Percentiles rank a stretch among this genome's conserved stretches.
Conservation (phyloP, 2,329 filamentous ascomycete species). For the Emericellopsis atlantica region DNA sequence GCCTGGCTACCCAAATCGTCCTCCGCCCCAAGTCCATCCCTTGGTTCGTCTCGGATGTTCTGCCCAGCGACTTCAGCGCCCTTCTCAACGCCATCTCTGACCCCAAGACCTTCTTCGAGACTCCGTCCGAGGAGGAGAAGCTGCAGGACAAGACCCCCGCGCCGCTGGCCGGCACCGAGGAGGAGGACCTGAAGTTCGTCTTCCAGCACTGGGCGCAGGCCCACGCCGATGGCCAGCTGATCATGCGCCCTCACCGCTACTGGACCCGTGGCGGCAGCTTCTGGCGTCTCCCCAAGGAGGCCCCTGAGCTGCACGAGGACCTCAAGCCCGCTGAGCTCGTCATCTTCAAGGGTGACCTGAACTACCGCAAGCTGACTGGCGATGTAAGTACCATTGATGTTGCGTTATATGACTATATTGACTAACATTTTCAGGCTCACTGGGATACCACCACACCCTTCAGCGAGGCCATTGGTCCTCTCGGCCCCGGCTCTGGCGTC, state of each 20-base stretch:
- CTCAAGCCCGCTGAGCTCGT: slow-evolving; percentile 75
- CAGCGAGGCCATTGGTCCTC: slow-evolving; percentile 67
- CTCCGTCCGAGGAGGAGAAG: slow-evolving; percentile 54
- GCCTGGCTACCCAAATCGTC: slow-evolving; percentile 75
- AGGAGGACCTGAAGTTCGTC: slow-evolving; percentile 56
- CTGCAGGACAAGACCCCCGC: slow-evolving; percentile 42
- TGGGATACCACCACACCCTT: slow-evolving; percentile 90
- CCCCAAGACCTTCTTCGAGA: slow-evolving; percentile 68
- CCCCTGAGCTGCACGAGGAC: slow-evolving; percentile 59
- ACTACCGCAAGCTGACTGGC: slow-evolving; percentile 84
- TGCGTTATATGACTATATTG: neutral
- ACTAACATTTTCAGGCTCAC: slow-evolving; percentile 13
- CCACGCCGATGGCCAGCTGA: slow-evolving; percentile 73
- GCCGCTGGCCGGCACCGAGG: slow-evolving; percentile 55
- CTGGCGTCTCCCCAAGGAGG: slow-evolving; percentile 68
- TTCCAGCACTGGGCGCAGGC: slow-evolving; percentile 71
- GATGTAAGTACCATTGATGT: slow-evolving; percentile 49
- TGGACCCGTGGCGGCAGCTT: slow-evolving; percentile 85
- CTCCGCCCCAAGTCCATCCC: slow-evolving; percentile 91
- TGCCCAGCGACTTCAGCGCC: slow-evolving; percentile 74
- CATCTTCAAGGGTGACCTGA: slow-evolving; percentile 94
- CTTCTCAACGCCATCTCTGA: slow-evolving; percentile 69
- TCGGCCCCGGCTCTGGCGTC: slow-evolving; percentile 70
- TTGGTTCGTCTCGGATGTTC: slow-evolving; percentile 95
- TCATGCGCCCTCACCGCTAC: slow-evolving; percentile 74